A percentile compares a stretch with the other conserved stretches of the same genome.
Conservation (phyloP, 352 stramenopile species). For the Detonula confervacea region DNA sequence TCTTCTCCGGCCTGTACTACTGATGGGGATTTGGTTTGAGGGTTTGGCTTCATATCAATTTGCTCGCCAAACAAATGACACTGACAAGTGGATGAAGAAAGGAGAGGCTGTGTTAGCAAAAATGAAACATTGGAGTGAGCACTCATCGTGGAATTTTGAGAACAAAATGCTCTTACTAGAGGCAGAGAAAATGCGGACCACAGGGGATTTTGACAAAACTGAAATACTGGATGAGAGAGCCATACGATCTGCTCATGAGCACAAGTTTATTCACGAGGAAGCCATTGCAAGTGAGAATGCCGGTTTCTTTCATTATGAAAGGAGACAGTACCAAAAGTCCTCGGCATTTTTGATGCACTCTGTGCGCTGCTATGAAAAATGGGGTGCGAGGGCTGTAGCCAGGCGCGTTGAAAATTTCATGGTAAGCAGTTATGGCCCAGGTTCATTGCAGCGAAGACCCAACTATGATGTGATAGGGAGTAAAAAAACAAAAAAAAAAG, state of each 20-base stretch:
- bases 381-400: slow-evolving; percentile 26
- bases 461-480: background rate
- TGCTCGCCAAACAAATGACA: slow-evolving; percentile 18
- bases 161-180: slow-evolving; percentile 31
- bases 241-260: slow-evolving; percentile 22
- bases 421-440: slow-evolving; percentile 1
- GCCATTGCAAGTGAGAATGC: slow-evolving; percentile 27
- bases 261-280: slow-evolving; percentile 42
- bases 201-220: slow-evolving; percentile 12
- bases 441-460: background rate
- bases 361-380: slow-evolving; percentile 25
- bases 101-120: background rate
- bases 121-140: slow-evolving; percentile 14
- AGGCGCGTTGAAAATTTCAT: slow-evolving; percentile 15
- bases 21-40: slow-evolving; percentile 24
- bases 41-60: slow-evolving; percentile 18
- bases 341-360: slow-evolving; percentile 3
- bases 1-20: background rate
- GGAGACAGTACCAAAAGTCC: slow-evolving; percentile 14
- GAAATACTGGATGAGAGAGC: slow-evolving; percentile 10
- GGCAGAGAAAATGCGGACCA: slow-evolving; percentile 27
- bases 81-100: background rate
- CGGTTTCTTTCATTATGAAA: slow-evolving; percentile 16
- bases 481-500: background rate
- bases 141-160: slow-evolving; percentile 38